A percentile compares a stretch with the other conserved stretches of the same genome.
phyloP scores from a whole-genome alignment of 2,329 filamentous ascomycete species.

The Fusarium citri region DNA sequence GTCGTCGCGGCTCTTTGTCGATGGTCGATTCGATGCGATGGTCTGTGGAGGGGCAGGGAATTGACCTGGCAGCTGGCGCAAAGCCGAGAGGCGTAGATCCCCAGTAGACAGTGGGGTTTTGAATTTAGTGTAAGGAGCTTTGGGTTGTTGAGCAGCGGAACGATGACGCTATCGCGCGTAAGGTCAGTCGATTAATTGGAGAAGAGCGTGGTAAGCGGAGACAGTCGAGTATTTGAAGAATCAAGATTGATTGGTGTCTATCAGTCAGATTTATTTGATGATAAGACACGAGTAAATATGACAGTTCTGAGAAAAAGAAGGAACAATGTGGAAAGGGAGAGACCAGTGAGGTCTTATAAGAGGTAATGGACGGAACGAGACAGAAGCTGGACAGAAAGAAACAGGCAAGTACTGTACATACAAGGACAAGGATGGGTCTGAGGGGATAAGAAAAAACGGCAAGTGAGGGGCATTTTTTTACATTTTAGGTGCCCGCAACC shows the following conservation, averaged over 20 bases:
- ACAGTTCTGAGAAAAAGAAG: not conserved
- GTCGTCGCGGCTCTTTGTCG: slow-evolving; percentile 36
- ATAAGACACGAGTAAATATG: not conserved
- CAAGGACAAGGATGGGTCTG: slow-evolving; percentile 20
- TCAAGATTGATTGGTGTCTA: slow-evolving; percentile 19
- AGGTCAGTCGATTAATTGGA: slow-evolving; percentile 46
- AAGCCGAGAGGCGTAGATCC: slow-evolving; percentile 41
- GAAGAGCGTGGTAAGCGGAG: slow-evolving; percentile 32
- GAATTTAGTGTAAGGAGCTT: slow-evolving; percentile 42
- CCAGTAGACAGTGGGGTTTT: slow-evolving; percentile 44
- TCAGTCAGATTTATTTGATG: slow-evolving; percentile 5
- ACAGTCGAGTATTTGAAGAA: slow-evolving; percentile 23
- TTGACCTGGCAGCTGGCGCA: slow-evolving; percentile 40
- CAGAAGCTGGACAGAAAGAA: slow-evolving; percentile 26
- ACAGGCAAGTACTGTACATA: not conserved
- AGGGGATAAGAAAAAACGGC: slow-evolving; percentile 20
- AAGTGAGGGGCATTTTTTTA: slow-evolving; percentile 34
- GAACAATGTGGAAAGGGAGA: not conserved
- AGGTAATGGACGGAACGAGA: slow-evolving; percentile 10
- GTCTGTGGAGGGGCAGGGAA: slow-evolving; percentile 46
- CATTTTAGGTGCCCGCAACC: slow-evolving; percentile 18
- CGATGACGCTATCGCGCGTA: slow-evolving; percentile 47
- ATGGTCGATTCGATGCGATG: slow-evolving; percentile 31
- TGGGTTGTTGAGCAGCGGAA: slow-evolving; percentile 35
- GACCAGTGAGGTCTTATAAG: slow-evolving; percentile 18